Conservation (phyloP, 352 stramenopile species). For the Pythium chondricola region DNA sequence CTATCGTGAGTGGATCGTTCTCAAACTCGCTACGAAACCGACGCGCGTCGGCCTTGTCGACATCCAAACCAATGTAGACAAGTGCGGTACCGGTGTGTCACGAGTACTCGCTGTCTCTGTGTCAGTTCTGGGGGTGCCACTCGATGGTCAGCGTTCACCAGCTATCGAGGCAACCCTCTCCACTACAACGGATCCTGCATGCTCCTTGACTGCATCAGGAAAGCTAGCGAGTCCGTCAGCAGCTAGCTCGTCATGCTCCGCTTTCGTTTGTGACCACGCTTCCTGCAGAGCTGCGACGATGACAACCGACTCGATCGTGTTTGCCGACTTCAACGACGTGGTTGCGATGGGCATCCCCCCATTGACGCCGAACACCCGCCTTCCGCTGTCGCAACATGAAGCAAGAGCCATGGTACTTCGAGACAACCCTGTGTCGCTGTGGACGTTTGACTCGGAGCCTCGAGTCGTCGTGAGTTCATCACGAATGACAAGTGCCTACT, state of each 20-base stretch:
- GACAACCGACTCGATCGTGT: constrained; percentile 12
- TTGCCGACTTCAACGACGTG: constrained; percentile 52
- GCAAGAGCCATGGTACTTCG: constrained; percentile 43
- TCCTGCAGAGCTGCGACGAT: constrained; percentile 21
- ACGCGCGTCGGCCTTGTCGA: constrained; percentile 48
- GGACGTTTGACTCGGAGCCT: constrained; percentile 40
- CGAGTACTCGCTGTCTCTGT: constrained; percentile 35
- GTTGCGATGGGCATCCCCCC: constrained; percentile 34
- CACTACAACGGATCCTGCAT: not conserved
- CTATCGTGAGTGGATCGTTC: constrained; percentile 62
- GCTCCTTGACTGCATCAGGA: constrained; percentile 4
- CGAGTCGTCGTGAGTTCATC: not conserved
- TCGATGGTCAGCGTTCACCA: constrained; percentile 26
- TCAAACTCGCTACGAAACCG: constrained; percentile 34
- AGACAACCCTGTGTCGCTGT: constrained; percentile 56
- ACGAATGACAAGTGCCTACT: constrained; percentile 2
- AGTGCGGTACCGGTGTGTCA: constrained; percentile 30
- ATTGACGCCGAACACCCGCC: constrained; percentile 28
- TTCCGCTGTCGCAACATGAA: constrained; percentile 47
- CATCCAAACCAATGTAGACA: constrained; percentile 29
- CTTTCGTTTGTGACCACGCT: constrained; percentile 26
- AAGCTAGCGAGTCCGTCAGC: not conserved
- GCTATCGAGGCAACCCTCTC: constrained; percentile 10
- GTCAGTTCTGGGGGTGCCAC: constrained; percentile 26
- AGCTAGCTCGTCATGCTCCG: constrained; percentile 8